Base-by-base conservation (phyloP, 2,329 filamentous ascomycete species). In the Lomentospora prolificans region DNA sequence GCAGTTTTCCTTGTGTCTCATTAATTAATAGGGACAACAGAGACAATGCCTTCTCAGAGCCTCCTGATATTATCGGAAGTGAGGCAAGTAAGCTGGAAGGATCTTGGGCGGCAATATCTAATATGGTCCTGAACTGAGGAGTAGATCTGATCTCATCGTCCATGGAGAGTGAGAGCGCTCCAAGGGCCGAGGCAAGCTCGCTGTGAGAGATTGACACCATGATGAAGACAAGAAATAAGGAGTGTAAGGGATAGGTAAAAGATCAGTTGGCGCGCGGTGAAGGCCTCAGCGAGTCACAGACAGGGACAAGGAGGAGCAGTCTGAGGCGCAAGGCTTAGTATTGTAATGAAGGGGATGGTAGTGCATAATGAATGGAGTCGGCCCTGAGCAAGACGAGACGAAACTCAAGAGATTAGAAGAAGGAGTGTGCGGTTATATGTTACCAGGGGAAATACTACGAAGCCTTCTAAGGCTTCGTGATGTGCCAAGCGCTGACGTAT, bases 111-210 rank as follows among this genome's bases (percentile, higher is more conserved):
- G 28, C 53, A 19, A 39, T n/a, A 25, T 50, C 44, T 8, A 50
- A 44, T 14, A 50, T 27, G 10, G 6, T 27, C 17, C 28, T 33
- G 28, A 50, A 55, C 27, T 50, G 53, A 12, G 53, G 44, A 19
- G 39, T 50, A 28, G 53, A 50, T 14, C 22, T 33, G 39, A 19
- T 31, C 17, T 33, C 14, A 25, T 19, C 25, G 17, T 50, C 46
- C 4, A 7, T 14, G 7, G 22, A 14, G n/a, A 19, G n/a, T 48
- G 53, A 17, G n/a, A 55, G 41, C 27, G 22, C 41, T 3, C 27
- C 53, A 28, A 55, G 4, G 17, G 46, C 12, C 3, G 53, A 3
- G 27, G 53, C 53, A 9, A 55, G 53, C 53, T 50, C 53, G 10
- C 17, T 31, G 41, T 50, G 14, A 3, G 27, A 6, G 17, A 36